phyloP scores from a whole-genome alignment of 2,329 filamentous ascomycete species.

The Xylaria sp. region DNA sequence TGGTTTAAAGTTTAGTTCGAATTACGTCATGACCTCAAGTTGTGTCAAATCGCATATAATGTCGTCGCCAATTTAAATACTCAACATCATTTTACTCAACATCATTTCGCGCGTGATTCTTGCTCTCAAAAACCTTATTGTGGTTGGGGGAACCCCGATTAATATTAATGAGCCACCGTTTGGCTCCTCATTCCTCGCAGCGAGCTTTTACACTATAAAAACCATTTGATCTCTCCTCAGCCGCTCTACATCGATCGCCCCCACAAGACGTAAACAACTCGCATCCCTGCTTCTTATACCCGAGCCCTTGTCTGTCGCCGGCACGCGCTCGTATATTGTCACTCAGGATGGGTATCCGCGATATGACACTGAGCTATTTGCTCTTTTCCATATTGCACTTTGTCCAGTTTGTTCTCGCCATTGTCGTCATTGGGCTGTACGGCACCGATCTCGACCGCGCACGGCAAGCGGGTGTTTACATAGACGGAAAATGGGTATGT shows the following conservation, averaged over 20 bases:
- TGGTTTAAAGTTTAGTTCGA: constrained; percentile 17
- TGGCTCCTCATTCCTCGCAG: neutral
- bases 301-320: constrained; percentile 7
- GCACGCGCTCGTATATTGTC: constrained; percentile 16
- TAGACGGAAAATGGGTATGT: constrained; percentile 76
- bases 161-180: neutral
- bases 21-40: neutral
- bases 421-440: constrained; percentile 83
- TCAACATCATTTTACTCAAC: neutral
- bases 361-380: constrained; percentile 60
- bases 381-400: constrained; percentile 73
- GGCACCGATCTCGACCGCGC: constrained; percentile 72
- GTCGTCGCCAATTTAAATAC: neutral
- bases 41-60: neutral
- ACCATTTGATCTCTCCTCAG: constrained; percentile 8
- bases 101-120: neutral
- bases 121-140: constrained; percentile 1
- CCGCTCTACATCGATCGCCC: neutral
- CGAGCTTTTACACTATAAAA: neutral
- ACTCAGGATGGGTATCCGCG: constrained; percentile 57
- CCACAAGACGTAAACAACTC: constrained; percentile 8
- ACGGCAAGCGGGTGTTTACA: constrained; percentile 58
- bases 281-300: constrained; percentile 23
- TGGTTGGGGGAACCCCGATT: constrained; percentile 21
- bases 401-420: constrained; percentile 78